Percentiles rank a stretch among this genome's conserved stretches.
phyloP scores from a whole-genome alignment of 2,329 filamentous ascomycete species.

The Fusarium bulbicola region DNA sequence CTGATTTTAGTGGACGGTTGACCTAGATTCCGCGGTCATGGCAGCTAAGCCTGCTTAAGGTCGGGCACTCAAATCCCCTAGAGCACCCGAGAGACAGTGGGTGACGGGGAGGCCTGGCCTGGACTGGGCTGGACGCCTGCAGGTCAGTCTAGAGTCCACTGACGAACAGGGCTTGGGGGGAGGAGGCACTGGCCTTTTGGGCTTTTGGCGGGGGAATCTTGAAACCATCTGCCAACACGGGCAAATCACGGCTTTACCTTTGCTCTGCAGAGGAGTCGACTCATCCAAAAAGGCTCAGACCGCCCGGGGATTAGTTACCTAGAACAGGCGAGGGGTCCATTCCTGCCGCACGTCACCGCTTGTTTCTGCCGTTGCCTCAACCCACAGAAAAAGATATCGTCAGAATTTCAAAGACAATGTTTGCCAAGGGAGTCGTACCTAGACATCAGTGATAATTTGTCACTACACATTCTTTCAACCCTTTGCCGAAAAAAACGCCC shows the following conservation, averaged over 20 bases:
- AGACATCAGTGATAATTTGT: not conserved
- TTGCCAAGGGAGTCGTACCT: not conserved
- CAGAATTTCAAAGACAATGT: conserved; percentile 11
- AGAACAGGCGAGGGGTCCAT: conserved; percentile 10
- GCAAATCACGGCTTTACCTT: conserved; percentile 23
- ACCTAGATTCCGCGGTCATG: not conserved
- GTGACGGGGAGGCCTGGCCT: not conserved
- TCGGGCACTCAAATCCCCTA: not conserved
- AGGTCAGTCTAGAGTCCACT: too few species aligned
- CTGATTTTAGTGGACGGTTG: conserved; percentile 8
- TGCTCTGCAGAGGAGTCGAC: not conserved
- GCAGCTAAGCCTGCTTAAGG: not conserved
- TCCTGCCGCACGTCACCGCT: conserved; percentile 46
- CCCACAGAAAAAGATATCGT: conserved; percentile 36
- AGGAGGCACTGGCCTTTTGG: too few species aligned
- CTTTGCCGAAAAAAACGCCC: not conserved
- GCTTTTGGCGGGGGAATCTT: conserved; percentile 7
- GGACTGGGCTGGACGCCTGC: not conserved
- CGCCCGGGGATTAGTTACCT: conserved; percentile 16
- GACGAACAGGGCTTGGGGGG: too few species aligned
- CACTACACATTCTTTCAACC: not conserved
- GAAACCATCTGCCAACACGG: conserved; percentile 16
- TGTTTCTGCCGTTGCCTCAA: conserved; percentile 35
- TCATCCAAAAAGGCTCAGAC: conserved; percentile 5
- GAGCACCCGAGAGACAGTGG: not conserved